A percentile compares a stretch with the other conserved stretches of the same genome.
These are phyloP conservation scores for Dryadomyces quercus-mongolicae DNA, from an alignment of 2,329 filamentous ascomycete species.

Conservation along the genomic window DNA sequence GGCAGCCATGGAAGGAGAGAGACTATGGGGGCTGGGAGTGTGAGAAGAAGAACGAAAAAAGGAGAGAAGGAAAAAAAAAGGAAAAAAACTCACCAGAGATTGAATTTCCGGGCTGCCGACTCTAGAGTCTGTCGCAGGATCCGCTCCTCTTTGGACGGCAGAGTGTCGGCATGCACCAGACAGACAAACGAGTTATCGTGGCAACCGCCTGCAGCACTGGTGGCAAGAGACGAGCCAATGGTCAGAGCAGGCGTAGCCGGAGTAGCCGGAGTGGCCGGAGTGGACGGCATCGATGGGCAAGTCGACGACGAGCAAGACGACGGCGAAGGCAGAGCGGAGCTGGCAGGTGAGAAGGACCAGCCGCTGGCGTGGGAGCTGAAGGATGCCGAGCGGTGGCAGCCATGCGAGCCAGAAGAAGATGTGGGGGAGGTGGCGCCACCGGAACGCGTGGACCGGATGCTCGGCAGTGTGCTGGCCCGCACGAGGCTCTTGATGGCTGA, in stretches of 20 bases:
- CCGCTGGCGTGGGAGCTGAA: background rate
- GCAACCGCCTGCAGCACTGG: slow-evolving; percentile 11
- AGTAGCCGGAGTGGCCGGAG: slow-evolving; percentile 20
- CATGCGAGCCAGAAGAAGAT: slow-evolving; percentile 6
- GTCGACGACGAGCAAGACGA: background rate
- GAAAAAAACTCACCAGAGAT: slow-evolving; percentile 21
- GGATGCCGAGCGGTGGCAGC: background rate
- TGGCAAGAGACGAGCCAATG: slow-evolving; percentile 11
- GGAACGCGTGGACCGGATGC: slow-evolving; percentile 6
- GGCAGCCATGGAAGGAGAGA: slow-evolving; percentile 30
- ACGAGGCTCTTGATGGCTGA: slow-evolving; percentile 28
- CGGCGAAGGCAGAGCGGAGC: background rate
- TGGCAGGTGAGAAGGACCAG: background rate
- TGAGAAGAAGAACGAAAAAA: slow-evolving; percentile 6
- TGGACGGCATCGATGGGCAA: background rate
- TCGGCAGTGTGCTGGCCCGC: slow-evolving; percentile 23
- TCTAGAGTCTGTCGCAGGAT: slow-evolving; percentile 33
- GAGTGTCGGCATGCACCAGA: slow-evolving; percentile 33
- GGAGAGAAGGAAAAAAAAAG: background rate
- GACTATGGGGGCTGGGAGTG: slow-evolving; percentile 24
- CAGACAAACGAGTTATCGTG: slow-evolving; percentile 26
- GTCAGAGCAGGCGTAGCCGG: slow-evolving; percentile 5
- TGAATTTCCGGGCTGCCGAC: slow-evolving; percentile 40
- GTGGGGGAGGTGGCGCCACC: slow-evolving; percentile 7
- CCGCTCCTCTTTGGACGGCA: slow-evolving; percentile 35